Evolutionary conservation across 176 grass and related monocot species (phyloP).

Genomic region (Dendrocalamus sinicus): DNA sequence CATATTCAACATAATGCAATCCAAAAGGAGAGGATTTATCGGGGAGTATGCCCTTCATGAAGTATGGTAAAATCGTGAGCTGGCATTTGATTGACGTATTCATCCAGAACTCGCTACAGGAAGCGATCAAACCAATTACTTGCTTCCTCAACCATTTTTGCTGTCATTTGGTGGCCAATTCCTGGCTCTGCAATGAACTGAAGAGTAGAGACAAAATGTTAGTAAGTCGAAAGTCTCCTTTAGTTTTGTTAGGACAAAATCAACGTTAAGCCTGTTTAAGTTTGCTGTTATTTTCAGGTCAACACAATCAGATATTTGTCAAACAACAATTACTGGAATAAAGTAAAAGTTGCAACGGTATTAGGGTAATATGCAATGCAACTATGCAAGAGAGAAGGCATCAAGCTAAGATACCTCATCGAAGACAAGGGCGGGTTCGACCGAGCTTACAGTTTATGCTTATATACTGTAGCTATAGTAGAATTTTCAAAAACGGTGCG

Average conservation of each 20-base stretch:
- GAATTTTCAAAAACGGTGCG: too few relatives aligned
- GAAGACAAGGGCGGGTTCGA: background rate
- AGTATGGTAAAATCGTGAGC: background rate
- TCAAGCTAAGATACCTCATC: slow-evolving; percentile 16
- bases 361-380: background rate
- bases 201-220: slow-evolving; percentile 24
- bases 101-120: slow-evolving; percentile 4
- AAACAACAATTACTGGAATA: background rate
- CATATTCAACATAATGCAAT: background rate
- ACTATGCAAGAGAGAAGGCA: background rate
- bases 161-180: slow-evolving; percentile 56
- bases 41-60: background rate
- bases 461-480: too few relatives aligned
- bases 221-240: background rate
- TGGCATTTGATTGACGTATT: background rate
- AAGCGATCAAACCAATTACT: slow-evolving; percentile 82
- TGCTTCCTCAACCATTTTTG: slow-evolving; percentile 77
- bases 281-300: background rate
- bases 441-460: too few relatives aligned
- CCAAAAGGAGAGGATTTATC: background rate
- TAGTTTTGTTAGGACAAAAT: background rate
- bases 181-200: slow-evolving; percentile 72
- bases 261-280: background rate
- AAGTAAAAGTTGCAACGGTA: background rate
- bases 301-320: background rate